These are phyloP conservation scores for Calonectria hongkongensis DNA, from an alignment of 2,329 filamentous ascomycete genomes.

Conservation along the genomic window DNA sequence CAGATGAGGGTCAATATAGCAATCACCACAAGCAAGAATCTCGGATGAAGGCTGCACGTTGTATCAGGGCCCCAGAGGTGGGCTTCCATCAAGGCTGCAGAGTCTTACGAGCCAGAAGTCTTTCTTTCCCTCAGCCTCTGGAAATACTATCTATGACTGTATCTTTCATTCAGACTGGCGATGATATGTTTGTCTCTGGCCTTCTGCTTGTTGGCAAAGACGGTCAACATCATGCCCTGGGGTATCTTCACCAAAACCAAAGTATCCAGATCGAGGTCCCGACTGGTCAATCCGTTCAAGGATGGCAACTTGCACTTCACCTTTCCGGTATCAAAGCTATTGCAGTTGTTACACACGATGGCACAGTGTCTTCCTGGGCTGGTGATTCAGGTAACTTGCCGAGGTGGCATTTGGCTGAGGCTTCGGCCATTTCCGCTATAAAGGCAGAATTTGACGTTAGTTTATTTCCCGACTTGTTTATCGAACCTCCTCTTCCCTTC, in stretches of 20 bases:
- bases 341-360: conserved; percentile 29
- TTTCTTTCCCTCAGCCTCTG: conserved; percentile 25
- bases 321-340: conserved; percentile 36
- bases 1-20: neutral
- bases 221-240: conserved; percentile 29
- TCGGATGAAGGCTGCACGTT: conserved; percentile 31
- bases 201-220: conserved; percentile 25
- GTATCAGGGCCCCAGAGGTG: conserved; percentile 7
- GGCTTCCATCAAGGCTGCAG: conserved; percentile 26
- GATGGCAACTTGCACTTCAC: conserved; percentile 44
- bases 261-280: conserved; percentile 18
- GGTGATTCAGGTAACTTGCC: conserved; percentile 32
- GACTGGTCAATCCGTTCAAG: conserved; percentile 30
- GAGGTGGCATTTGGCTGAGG: conserved; percentile 38
- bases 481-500: neutral
- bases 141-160: conserved; percentile 31
- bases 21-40: neutral
- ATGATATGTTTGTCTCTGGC: conserved; percentile 36
- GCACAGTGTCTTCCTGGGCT: conserved; percentile 38
- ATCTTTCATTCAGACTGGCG: conserved; percentile 29
- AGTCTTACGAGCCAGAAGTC: conserved; percentile 19
- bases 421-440: conserved; percentile 34
- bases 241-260: conserved; percentile 38
- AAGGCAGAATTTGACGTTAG: conserved; percentile 45
- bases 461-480: neutral